Evolutionary conservation across 495 filamentous ascomycete genomes (phyloP).

Genomic region (Chaetomium fimeti): DNA sequence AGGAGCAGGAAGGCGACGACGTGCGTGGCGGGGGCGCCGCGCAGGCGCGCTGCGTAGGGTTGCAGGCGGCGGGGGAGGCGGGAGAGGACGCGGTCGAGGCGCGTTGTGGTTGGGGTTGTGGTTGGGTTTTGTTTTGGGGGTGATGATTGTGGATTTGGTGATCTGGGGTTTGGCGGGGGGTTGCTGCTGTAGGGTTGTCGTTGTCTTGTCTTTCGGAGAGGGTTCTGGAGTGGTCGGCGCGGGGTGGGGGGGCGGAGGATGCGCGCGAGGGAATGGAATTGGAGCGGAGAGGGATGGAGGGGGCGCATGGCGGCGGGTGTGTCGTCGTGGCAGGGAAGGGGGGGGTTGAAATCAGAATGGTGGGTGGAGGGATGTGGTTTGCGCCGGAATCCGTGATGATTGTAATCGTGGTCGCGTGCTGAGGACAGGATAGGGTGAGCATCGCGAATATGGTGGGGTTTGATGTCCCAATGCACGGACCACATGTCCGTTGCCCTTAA

Average conservation of each 20-base stretch:
- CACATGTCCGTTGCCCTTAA: constrained; percentile 2
- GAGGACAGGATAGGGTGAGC: too few species aligned
- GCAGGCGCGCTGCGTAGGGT: constrained; percentile 63
- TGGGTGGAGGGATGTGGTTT: background rate
- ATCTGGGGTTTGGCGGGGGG: background rate
- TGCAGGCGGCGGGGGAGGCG: constrained; percentile 58
- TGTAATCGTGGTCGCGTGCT: background rate
- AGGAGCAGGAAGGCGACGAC: constrained; percentile 82
- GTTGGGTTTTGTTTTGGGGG: background rate
- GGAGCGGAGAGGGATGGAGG: background rate
- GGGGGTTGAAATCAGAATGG: background rate
- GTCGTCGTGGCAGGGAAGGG: too few species aligned
- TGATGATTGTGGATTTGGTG: background rate
- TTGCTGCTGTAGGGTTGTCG: background rate
- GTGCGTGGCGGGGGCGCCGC: constrained; percentile 75
- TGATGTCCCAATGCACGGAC: background rate
- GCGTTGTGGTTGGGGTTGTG: background rate
- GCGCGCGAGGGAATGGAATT: background rate
- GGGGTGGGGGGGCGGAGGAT: background rate
- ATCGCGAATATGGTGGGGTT: background rate
- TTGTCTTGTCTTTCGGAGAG: background rate
- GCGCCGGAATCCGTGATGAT: background rate
- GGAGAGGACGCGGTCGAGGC: constrained; percentile 59
- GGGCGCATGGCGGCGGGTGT: background rate
- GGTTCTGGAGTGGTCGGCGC: background rate